Base-by-base conservation (phyloP, 257 asterid species). In the Capsicum chinense region DNA sequence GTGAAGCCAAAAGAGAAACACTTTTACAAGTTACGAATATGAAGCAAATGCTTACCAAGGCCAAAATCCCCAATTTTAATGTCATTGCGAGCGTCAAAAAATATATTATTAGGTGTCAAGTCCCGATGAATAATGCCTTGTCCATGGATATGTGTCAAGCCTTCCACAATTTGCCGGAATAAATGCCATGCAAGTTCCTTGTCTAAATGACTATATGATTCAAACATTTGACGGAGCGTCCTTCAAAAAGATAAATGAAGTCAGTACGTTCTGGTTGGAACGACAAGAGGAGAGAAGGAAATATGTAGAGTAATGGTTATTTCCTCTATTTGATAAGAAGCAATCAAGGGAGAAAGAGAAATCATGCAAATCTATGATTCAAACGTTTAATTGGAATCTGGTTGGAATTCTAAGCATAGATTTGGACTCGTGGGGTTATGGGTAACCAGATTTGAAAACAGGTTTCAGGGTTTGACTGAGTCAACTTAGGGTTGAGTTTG, bases 101-200 rank as follows among this genome's bases (percentile, higher is more conserved):
- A 96, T 62, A 94, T 93, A 91, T 96, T 96, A 83, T 88, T 94
- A 84, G 99, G 99, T 80, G 98, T 96, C 94, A 96, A 89, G 84
- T 96, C 99, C 78, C 99, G 99, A 84, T 96, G 99, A 84, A 96
- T 96, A 81, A 96, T 96, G 89, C 99, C 98, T 90, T 96, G 98
- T 82, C 92, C 97, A 84, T 96, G 99, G 80, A 96, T 96, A 88
- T 96, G 98, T 76, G 90, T 95, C 88, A 96, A 91, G 88, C 99
- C 99, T 88, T 96, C 98, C 83, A 96, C 98, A 88, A 96, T 93
- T 88, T 96, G 99, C 64, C 95, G 99, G 85, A 92, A 95, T 70
- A 91, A 91, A 89, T 96, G 98, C 99, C 99, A 96, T 19, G 97
- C 97, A 48, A 92, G 92, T 85, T 96, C 99, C 89, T 90, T 94